Conservation (phyloP, 345 rosid genomes). For the Mercurialis annua region DNA sequence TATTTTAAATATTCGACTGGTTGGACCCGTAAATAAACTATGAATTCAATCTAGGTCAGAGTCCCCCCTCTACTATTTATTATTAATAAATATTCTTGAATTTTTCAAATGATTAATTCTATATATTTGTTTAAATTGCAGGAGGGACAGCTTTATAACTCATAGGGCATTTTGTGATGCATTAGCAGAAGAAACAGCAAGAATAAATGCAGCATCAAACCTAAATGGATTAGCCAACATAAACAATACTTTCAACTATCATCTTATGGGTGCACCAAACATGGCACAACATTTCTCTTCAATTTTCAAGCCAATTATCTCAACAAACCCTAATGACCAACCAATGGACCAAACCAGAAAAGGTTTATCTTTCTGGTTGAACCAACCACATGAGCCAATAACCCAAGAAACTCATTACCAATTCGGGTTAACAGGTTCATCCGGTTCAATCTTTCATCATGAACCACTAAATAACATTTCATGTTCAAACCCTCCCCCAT, state of each 20-base stretch:
- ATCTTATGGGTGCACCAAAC: conserved; percentile 47
- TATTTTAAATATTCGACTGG: too few species aligned
- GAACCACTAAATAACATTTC: conserved; percentile 25
- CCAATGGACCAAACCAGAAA: conserved; percentile 33
- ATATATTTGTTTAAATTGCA: conserved; percentile 20
- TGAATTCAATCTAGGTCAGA: too few species aligned
- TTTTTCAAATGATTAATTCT: neutral
- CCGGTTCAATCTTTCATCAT: conserved; percentile 24
- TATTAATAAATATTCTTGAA: too few species aligned
- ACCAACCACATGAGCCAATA: conserved; percentile 31
- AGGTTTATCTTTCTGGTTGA: conserved; percentile 46
- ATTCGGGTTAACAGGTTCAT: conserved; percentile 26
- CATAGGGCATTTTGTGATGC: conserved; percentile 99
- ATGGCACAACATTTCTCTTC: conserved; percentile 52
- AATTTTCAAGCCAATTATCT: conserved; percentile 53
- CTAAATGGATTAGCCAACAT: conserved; percentile 34
- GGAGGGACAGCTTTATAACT: conserved; percentile 92
- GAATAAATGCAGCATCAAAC: conserved; percentile 70
- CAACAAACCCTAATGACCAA: conserved; percentile 27
- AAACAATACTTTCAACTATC: conserved; percentile 33
- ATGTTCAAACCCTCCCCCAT: conserved; percentile 25
- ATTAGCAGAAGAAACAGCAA: conserved; percentile 90
- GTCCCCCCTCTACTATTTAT: too few species aligned
- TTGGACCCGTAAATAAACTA: too few species aligned
- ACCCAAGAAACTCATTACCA: conserved; percentile 37